Conservation (phyloP, 805 yeast species). For the Candida arabinofermentans region DNA sequence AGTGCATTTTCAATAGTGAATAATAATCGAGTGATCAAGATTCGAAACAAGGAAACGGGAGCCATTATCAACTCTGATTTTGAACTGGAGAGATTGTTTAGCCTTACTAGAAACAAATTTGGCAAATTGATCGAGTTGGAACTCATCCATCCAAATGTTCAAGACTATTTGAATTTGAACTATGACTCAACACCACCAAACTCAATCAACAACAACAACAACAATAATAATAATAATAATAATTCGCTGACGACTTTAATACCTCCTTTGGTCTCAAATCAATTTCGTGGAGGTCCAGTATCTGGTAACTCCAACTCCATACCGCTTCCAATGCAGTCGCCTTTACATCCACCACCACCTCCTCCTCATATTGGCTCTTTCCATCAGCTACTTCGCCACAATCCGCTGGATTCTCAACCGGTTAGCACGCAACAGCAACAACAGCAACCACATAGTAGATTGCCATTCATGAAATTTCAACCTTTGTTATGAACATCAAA, state of each 20-base stretch:
- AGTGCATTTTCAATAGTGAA: slow-evolving; percentile 60
- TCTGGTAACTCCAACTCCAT: too few species aligned
- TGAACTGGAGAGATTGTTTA: slow-evolving; percentile 45
- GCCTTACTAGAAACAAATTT: slow-evolving; percentile 14
- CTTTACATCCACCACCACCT: slow-evolving; percentile 1
- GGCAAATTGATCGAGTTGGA: slow-evolving; percentile 38
- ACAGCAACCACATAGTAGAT: slow-evolving; percentile 7
- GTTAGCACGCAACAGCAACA: slow-evolving; percentile 4
- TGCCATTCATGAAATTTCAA: slow-evolving; percentile 28
- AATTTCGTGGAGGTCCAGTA: background rate
- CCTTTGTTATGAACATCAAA: slow-evolving; percentile 21
- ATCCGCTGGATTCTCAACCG: slow-evolving; percentile 9
- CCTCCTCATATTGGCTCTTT: background rate
- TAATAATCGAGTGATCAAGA: slow-evolving; percentile 31
- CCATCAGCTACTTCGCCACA: background rate
- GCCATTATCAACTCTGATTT: slow-evolving; percentile 38
- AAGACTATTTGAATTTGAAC: slow-evolving; percentile 27
- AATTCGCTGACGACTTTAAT: slow-evolving; percentile 1
- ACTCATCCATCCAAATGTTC: slow-evolving; percentile 29
- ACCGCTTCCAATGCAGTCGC: slow-evolving; percentile 1
- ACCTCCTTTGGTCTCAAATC: slow-evolving; percentile 2
- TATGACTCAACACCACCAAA: slow-evolving; percentile 16
- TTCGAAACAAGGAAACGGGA: slow-evolving; percentile 30
- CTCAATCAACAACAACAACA: background rate
- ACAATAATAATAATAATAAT: background rate